phyloP scores from a whole-genome alignment of 345 rosid species.

The Linum trigynum region DNA sequence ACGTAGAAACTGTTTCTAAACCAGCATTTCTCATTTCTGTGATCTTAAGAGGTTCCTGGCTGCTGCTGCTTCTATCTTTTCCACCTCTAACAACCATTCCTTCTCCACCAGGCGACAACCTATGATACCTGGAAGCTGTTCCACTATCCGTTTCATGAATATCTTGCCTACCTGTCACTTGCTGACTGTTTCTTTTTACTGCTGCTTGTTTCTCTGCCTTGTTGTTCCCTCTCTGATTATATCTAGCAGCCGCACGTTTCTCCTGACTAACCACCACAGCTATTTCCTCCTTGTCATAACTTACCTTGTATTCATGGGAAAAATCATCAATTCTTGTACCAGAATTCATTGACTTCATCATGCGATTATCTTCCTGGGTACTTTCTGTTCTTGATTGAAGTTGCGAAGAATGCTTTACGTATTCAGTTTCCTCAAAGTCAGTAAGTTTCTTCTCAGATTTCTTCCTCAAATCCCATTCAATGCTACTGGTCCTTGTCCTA shows the following conservation, averaged over 20 bases:
- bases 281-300: conserved; percentile 22
- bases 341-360: conserved; percentile 22
- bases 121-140: conserved; percentile 30
- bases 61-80: conserved; percentile 19
- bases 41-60: conserved; percentile 22
- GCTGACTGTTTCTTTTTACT: conserved; percentile 30
- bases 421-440: conserved; percentile 36
- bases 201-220: conserved; percentile 24
- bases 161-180: conserved; percentile 29
- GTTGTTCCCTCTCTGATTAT: conserved; percentile 19
- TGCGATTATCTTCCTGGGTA: conserved; percentile 23
- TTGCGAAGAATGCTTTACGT: conserved; percentile 33
- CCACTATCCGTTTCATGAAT: conserved; percentile 31
- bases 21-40: conserved; percentile 28
- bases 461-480: conserved; percentile 54
- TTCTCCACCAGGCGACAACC: conserved; percentile 28
- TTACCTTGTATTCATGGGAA: neutral
- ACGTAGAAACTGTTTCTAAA: conserved; percentile 31
- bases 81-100: conserved; percentile 23
- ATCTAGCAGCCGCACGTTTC: conserved; percentile 29
- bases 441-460: conserved; percentile 58
- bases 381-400: conserved; percentile 22
- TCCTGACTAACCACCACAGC: conserved; percentile 24
- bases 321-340: conserved; percentile 22
- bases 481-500: conserved; percentile 18